Conservation (phyloP, 176 grass and related monocot genomes). For the Aegilops tauschii region DNA sequence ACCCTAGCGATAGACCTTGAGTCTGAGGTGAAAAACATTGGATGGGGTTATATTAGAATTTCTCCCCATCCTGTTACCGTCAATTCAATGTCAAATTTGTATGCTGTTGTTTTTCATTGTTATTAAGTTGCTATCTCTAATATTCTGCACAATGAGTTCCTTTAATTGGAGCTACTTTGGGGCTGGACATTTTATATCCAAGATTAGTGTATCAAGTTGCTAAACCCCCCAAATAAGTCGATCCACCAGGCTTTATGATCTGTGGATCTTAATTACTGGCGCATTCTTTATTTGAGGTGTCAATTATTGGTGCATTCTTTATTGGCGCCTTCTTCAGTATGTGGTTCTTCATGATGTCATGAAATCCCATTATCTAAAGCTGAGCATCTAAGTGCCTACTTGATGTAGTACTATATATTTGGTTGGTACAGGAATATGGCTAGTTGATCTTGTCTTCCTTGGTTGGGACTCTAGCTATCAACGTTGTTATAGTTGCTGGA, state of each 20-base stretch:
- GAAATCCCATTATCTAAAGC: conserved; percentile 1
- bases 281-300: neutral
- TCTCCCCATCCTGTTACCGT: neutral
- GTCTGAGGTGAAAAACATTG: neutral
- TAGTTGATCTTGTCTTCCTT: conserved; percentile 37
- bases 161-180: too few relatives aligned
- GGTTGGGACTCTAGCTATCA: neutral
- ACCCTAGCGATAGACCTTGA: neutral
- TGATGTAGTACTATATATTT: conserved; percentile 12
- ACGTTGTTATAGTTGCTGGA: neutral
- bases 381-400: neutral
- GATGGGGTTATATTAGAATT: neutral
- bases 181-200: neutral
- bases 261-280: neutral
- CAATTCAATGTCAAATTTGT: neutral
- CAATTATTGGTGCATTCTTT: neutral
- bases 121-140: neutral
- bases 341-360: neutral
- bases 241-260: neutral
- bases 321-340: neutral
- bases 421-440: neutral
- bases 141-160: neutral
- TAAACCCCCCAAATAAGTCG: neutral
- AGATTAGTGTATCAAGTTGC: neutral
- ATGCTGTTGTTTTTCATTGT: neutral